Percentiles rank a stretch among this genome's conserved stretches.
These are phyloP conservation scores for Penicillium dipodomyicola DNA, from an alignment of 495 filamentous ascomycete species.

Conservation along the genomic window DNA sequence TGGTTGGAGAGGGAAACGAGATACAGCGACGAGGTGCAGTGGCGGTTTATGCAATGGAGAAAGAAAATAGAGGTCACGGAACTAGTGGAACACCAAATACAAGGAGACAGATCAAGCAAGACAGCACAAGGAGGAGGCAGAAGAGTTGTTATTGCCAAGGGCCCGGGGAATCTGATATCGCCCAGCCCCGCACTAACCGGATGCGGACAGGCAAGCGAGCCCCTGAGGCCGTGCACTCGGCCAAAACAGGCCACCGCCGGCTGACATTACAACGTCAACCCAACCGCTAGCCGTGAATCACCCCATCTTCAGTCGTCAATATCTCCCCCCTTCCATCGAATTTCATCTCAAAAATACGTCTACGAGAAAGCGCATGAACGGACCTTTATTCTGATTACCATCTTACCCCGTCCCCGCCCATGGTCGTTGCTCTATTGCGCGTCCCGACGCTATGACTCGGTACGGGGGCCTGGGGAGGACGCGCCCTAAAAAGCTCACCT, in stretches of 20 bases:
- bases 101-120: not conserved
- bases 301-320: slow-evolving; percentile 56
- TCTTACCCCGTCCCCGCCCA: slow-evolving; percentile 43
- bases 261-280: slow-evolving; percentile 63
- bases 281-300: slow-evolving; percentile 49
- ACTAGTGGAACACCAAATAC: not conserved
- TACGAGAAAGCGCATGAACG: slow-evolving; percentile 55
- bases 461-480: slow-evolving; percentile 53
- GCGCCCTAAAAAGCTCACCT: slow-evolving; percentile 87
- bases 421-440: slow-evolving; percentile 46
- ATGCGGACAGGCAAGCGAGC: slow-evolving; percentile 46
- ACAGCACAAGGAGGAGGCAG: slow-evolving; percentile 2
- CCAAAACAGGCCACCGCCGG: slow-evolving; percentile 46
- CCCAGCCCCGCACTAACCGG: slow-evolving; percentile 49
- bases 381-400: slow-evolving; percentile 42
- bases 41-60: not conserved
- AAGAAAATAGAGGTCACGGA: not conserved
- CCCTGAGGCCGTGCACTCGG: slow-evolving; percentile 49
- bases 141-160: slow-evolving; percentile 11
- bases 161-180: slow-evolving; percentile 45
- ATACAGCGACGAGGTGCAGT: not conserved
- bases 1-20: slow-evolving; percentile 6
- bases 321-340: slow-evolving; percentile 47
- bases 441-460: slow-evolving; percentile 68
- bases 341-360: slow-evolving; percentile 56